These are phyloP conservation scores for Scheffersomyces lignosus DNA, from an alignment of 805 yeast genomes.

Conservation along the genomic window DNA sequence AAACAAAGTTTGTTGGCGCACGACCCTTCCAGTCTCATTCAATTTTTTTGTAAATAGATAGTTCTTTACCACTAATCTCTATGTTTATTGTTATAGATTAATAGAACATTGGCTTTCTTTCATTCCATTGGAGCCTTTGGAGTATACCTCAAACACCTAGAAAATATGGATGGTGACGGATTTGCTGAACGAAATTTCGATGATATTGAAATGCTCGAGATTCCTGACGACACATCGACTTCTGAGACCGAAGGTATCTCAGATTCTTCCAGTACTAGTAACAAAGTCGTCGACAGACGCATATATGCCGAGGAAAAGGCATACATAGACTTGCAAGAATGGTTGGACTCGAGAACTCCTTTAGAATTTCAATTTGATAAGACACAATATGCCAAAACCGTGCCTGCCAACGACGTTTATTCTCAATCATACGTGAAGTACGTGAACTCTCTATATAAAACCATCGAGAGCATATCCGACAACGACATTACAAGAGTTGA, in stretches of 20 bases:
- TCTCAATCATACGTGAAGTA: conserved; percentile 46
- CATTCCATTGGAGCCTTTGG: too few relatives aligned
- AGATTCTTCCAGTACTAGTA: conserved; percentile 4
- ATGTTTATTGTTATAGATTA: too few relatives aligned
- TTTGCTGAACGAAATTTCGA: conserved; percentile 15
- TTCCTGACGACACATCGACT: conserved; percentile 34
- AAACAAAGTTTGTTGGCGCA: too few relatives aligned
- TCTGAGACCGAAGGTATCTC: conserved; percentile 19
- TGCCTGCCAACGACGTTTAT: conserved; percentile 33
- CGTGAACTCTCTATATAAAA: conserved; percentile 50
- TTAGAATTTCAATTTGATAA: conserved; percentile 42
- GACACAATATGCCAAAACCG: conserved; percentile 36
- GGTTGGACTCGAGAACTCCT: conserved; percentile 41
- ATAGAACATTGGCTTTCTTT: too few relatives aligned
- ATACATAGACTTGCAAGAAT: conserved; percentile 45
- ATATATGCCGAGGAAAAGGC: conserved; percentile 8
- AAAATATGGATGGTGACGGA: too few relatives aligned
- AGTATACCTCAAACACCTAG: too few relatives aligned
- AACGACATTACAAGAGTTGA: conserved; percentile 14
- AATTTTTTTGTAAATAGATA: too few relatives aligned
- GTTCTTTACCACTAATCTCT: too few relatives aligned
- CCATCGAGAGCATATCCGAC: conserved; percentile 41
- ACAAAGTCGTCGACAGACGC: conserved; percentile 1
- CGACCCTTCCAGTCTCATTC: too few relatives aligned
- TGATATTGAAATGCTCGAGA: conserved; percentile 46